Evolutionary conservation across 768 basidiomycete genomes (phyloP).

Genomic region (Boletellus ananas): DNA sequence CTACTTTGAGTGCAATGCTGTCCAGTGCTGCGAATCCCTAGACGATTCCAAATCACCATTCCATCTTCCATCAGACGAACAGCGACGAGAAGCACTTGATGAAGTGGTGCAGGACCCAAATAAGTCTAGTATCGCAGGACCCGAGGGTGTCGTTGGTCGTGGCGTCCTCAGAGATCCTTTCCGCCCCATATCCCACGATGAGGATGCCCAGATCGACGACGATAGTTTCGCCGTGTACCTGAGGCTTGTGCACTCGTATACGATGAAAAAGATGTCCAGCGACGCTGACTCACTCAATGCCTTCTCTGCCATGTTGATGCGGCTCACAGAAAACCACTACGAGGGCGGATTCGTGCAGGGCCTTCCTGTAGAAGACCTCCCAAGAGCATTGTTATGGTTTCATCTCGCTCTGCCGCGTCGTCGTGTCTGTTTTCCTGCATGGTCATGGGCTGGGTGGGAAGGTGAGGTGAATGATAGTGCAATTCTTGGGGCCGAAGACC

Average conservation of each 20-base stretch:
- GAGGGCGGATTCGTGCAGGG: slow-evolving; percentile 5
- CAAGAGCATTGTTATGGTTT: slow-evolving; percentile 11
- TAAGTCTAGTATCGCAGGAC: no score
- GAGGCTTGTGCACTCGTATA: slow-evolving; percentile 6
- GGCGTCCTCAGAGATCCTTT: slow-evolving; percentile 7
- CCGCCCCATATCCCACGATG: not conserved
- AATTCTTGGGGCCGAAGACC: not conserved
- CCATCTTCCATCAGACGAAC: slow-evolving; percentile 5
- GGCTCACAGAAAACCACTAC: slow-evolving; percentile 1
- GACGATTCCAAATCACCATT: slow-evolving; percentile 13
- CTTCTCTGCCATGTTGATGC: slow-evolving; percentile 12
- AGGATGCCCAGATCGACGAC: not conserved
- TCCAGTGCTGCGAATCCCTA: not conserved
- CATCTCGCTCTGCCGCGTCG: slow-evolving; percentile 1
- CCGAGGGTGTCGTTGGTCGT: not conserved
- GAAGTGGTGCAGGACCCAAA: not conserved
- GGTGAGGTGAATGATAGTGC: not conserved
- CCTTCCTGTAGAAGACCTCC: not conserved
- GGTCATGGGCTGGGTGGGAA: slow-evolving; percentile 11
- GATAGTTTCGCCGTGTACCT: not conserved
- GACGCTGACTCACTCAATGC: slow-evolving; percentile 14
- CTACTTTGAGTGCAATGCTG: slow-evolving; percentile 15
- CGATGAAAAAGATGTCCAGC: slow-evolving; percentile 1
- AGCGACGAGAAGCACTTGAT: not conserved
- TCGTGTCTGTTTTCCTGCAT: not conserved